Conservation (phyloP, 2,329 filamentous ascomycete genomes). For the Chalaropsis thielavioides region DNA sequence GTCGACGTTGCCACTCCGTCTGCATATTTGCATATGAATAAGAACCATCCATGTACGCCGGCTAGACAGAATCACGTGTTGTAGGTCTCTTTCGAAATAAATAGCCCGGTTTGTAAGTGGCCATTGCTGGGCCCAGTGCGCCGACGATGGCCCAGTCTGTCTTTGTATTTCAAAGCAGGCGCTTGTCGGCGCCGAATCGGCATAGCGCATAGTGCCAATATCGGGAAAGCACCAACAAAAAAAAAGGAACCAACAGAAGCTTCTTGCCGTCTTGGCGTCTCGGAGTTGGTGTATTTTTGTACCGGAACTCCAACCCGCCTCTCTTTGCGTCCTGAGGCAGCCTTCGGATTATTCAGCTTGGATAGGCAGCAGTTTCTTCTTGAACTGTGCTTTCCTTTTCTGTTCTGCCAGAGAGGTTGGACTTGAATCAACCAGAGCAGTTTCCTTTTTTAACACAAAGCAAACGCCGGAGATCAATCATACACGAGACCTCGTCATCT, state of each 20-base stretch:
- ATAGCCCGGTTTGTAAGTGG: conserved; percentile 1
- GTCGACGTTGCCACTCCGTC: no score
- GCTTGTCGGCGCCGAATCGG: neutral
- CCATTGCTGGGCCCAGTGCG: neutral
- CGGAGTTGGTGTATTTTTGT: no score
- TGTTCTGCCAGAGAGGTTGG: neutral
- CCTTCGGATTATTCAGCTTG: neutral
- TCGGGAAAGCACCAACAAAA: neutral
- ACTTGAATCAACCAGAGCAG: neutral
- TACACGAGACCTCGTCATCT: neutral
- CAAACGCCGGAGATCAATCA: neutral
- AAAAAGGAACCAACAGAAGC: neutral
- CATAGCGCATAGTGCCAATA: neutral
- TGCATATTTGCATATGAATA: no score
- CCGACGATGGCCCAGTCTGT: neutral
- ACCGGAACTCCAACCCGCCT: no score
- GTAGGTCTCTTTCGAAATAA: neutral
- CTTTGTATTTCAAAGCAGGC: conserved; percentile 5
- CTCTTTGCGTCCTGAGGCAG: no score
- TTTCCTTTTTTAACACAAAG: neutral
- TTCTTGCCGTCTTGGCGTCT: neutral
- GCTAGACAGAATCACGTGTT: neutral
- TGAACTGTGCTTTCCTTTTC: neutral
- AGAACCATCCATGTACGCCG: neutral
- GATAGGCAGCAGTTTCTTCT: no score